Conservation (phyloP, 805 yeast genomes). For the Nakazawaea molendinolei region DNA sequence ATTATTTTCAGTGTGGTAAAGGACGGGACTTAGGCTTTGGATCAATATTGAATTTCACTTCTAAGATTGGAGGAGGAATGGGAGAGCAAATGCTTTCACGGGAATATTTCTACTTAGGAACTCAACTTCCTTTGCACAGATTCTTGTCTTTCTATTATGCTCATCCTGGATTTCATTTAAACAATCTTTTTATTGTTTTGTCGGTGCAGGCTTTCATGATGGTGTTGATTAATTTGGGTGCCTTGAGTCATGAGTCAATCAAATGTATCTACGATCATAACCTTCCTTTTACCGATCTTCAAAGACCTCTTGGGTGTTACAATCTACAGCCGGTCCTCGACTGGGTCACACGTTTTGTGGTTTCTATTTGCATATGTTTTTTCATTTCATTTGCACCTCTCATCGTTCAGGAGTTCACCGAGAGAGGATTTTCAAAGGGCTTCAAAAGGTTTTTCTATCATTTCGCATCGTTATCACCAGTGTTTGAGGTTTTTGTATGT, state of each 20-base stretch:
- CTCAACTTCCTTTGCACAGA: constrained; percentile 81
- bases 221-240: constrained; percentile 70
- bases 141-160: constrained; percentile 93
- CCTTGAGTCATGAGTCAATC: constrained; percentile 67
- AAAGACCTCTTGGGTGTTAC: constrained; percentile 78
- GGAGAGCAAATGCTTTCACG: constrained; percentile 92
- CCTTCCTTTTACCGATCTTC: constrained; percentile 66
- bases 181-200: constrained; percentile 78
- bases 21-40: constrained; percentile 94
- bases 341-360: constrained; percentile 85
- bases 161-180: constrained; percentile 93
- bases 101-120: constrained; percentile 87
- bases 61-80: constrained; percentile 98
- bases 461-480: constrained; percentile 74
- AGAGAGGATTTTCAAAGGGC: constrained; percentile 79
- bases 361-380: constrained; percentile 88
- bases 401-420: constrained; percentile 80
- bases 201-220: constrained; percentile 87
- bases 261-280: constrained; percentile 60
- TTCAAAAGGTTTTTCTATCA: constrained; percentile 65
- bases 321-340: constrained; percentile 77
- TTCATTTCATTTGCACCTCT: constrained; percentile 88
- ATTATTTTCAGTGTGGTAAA: constrained; percentile 93
- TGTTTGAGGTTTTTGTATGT: constrained; percentile 93
- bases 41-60: constrained; percentile 85